Percentiles rank a stretch among this genome's conserved stretches.
phyloP scores from a whole-genome alignment of 768 basidiomycete species.

The Stropharia rugosoannulata region DNA sequence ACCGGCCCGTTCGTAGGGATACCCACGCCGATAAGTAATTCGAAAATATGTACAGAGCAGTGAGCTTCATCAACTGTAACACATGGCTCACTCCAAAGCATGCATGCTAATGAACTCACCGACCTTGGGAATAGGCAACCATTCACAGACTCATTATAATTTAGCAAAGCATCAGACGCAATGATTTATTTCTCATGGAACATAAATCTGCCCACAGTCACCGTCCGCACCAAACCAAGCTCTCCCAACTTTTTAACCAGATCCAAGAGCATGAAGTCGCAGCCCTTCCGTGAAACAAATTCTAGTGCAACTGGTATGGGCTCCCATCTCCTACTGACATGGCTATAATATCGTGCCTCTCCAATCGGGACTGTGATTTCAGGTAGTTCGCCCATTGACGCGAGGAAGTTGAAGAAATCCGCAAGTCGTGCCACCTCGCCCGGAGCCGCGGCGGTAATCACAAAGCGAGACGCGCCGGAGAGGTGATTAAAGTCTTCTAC shows the following conservation, averaged over 20 bases:
- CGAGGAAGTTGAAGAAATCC: slow-evolving; percentile 32
- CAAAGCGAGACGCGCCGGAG: slow-evolving; percentile 26
- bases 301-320: slow-evolving; percentile 36
- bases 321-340: slow-evolving; percentile 30
- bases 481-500: slow-evolving; percentile 31
- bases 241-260: slow-evolving; percentile 28
- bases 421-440: slow-evolving; percentile 13
- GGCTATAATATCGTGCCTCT: slow-evolving; percentile 33
- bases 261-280: slow-evolving; percentile 33
- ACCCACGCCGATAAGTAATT: too few relatives aligned
- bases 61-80: too few relatives aligned
- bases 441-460: slow-evolving; percentile 19
- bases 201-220: slow-evolving; percentile 23
- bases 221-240: slow-evolving; percentile 21
- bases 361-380: slow-evolving; percentile 37
- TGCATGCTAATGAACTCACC: too few relatives aligned
- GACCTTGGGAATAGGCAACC: too few relatives aligned
- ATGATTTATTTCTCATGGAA: neutral
- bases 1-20: too few relatives aligned
- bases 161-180: too few relatives aligned
- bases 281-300: slow-evolving; percentile 32
- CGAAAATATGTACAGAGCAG: too few relatives aligned
- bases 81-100: too few relatives aligned
- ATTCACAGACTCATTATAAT: too few relatives aligned
- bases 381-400: slow-evolving; percentile 37